phyloP scores from a whole-genome alignment of 805 yeast species.

The Grigorovia transvaalensis region DNA sequence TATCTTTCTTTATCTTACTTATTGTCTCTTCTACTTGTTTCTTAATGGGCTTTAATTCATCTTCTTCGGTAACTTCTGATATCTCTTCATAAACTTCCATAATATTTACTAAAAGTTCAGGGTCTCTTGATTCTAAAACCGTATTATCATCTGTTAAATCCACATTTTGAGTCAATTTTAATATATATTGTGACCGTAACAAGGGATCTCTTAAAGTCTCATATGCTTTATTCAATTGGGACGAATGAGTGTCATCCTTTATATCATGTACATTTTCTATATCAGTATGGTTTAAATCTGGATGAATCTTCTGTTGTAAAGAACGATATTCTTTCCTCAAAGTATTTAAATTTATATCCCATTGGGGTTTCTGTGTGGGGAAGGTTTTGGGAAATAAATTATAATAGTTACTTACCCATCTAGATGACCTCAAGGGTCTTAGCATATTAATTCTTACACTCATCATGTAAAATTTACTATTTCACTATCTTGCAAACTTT shows the following conservation, averaged over 20 bases:
- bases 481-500: no score
- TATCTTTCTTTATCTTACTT: conserved; percentile 31
- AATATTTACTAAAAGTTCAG: conserved; percentile 59
- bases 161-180: conserved; percentile 34
- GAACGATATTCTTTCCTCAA: conserved; percentile 66
- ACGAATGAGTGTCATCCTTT: conserved; percentile 27
- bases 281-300: conserved; percentile 42
- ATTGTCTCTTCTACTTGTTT: conserved; percentile 51
- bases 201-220: conserved; percentile 61
- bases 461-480: no score
- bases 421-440: neutral
- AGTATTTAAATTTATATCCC: conserved; percentile 42
- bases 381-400: conserved; percentile 67
- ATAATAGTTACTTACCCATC: conserved; percentile 35
- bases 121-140: conserved; percentile 32
- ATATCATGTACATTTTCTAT: conserved; percentile 2
- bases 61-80: conserved; percentile 50
- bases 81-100: conserved; percentile 78
- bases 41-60: conserved; percentile 45
- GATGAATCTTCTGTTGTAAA: conserved; percentile 70
- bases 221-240: conserved; percentile 69
- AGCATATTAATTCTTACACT: neutral
- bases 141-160: conserved; percentile 54
- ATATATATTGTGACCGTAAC: conserved; percentile 51
- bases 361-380: conserved; percentile 59